These are phyloP conservation scores for Metarhizium brunneum DNA, from an alignment of 2,329 filamentous ascomycete genomes.

Conservation along the genomic window DNA sequence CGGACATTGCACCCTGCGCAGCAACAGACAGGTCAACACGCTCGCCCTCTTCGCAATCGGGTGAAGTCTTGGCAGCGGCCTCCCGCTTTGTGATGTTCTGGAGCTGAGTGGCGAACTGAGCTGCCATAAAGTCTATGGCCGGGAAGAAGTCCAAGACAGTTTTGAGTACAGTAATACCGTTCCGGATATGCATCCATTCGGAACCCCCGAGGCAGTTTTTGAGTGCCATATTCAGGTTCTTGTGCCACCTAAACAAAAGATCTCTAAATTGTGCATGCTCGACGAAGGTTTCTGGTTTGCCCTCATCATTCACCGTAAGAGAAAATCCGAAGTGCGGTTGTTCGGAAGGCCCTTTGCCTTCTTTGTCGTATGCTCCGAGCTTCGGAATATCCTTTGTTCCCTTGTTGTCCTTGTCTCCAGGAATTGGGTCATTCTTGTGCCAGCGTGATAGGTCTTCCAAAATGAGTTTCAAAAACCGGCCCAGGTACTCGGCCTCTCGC, in stretches of 20 bases:
- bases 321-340: slow-evolving; percentile 67
- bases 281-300: slow-evolving; percentile 61
- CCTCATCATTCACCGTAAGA: slow-evolving; percentile 54
- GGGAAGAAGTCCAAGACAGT: slow-evolving; percentile 76
- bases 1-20: slow-evolving; percentile 61
- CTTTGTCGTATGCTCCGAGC: slow-evolving; percentile 72
- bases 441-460: slow-evolving; percentile 72
- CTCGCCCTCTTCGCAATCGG: slow-evolving; percentile 44
- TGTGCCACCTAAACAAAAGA: slow-evolving; percentile 84
- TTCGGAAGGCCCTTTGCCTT: slow-evolving; percentile 48
- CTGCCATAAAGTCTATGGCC: slow-evolving; percentile 79
- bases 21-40: slow-evolving; percentile 68
- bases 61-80: slow-evolving; percentile 35
- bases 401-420: slow-evolving; percentile 21
- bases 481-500: slow-evolving; percentile 87
- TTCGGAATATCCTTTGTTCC: slow-evolving; percentile 38
- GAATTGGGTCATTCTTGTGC: slow-evolving; percentile 65
- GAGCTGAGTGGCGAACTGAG: slow-evolving; percentile 52
- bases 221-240: slow-evolving; percentile 67
- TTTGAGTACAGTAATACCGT: slow-evolving; percentile 85
- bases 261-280: slow-evolving; percentile 82
- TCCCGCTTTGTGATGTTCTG: slow-evolving; percentile 58
- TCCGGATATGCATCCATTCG: slow-evolving; percentile 97
- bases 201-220: slow-evolving; percentile 71
- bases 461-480: slow-evolving; percentile 76